phyloP scores from a whole-genome alignment of 352 stramenopile genomes.

The Globisporangium echinulatum region DNA sequence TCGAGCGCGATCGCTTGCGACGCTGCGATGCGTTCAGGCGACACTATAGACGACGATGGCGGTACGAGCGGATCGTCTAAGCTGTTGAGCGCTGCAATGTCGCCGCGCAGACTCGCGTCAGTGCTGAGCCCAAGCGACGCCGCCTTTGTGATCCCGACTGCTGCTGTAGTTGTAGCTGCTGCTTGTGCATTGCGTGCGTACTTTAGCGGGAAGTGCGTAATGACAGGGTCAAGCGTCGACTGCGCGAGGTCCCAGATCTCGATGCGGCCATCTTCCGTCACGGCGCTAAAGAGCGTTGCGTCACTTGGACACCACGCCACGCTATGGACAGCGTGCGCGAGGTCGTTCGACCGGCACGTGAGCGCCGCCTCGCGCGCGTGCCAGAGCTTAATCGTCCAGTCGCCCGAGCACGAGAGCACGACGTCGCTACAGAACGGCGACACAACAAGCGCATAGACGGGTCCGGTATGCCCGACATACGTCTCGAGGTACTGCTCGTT shows the following conservation, averaged over 20 bases:
- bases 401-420: slow-evolving; percentile 86
- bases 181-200: slow-evolving; percentile 7
- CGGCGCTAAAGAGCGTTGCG: slow-evolving; percentile 78
- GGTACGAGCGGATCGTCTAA: slow-evolving; percentile 3
- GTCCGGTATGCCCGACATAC: slow-evolving; percentile 82
- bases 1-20: slow-evolving; percentile 37
- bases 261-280: slow-evolving; percentile 87
- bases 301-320: slow-evolving; percentile 84
- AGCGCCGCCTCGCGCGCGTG: slow-evolving; percentile 50
- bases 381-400: slow-evolving; percentile 90
- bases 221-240: slow-evolving; percentile 79
- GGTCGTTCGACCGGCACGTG: slow-evolving; percentile 73
- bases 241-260: slow-evolving; percentile 89
- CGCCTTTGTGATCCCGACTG: too few relatives aligned
- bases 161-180: too few relatives aligned
- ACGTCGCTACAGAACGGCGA: slow-evolving; percentile 81
- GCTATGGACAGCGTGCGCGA: slow-evolving; percentile 74
- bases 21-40: background rate
- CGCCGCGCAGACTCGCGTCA: slow-evolving; percentile 11
- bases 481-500: slow-evolving; percentile 92
- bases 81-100: background rate
- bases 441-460: slow-evolving; percentile 86
- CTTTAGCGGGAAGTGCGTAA: slow-evolving; percentile 70
- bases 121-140: background rate
- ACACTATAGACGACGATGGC: background rate